Evolutionary conservation across 176 grass and related monocot species (phyloP).

Genomic region (Pharus latifolius): DNA sequence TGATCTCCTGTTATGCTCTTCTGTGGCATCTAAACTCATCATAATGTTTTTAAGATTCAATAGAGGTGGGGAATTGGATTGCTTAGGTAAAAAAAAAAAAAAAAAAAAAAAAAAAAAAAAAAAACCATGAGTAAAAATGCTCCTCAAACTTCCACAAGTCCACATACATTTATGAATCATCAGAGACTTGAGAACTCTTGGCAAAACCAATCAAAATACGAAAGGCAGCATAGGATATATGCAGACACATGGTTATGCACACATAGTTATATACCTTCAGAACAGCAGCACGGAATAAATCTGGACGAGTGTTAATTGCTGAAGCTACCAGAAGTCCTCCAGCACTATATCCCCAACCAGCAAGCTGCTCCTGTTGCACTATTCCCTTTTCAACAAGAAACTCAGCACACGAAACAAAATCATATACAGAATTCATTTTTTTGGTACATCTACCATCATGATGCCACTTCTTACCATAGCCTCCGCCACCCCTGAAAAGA

Average conservation of each 20-base stretch:
- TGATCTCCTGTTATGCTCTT: neutral
- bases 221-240: neutral
- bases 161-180: neutral
- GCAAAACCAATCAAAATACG: too few relatives aligned
- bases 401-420: slow-evolving; percentile 90
- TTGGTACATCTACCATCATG: slow-evolving; percentile 50
- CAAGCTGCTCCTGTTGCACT: slow-evolving; percentile 72
- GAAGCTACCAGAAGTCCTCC: slow-evolving; percentile 90
- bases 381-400: slow-evolving; percentile 89
- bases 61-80: neutral
- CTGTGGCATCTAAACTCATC: neutral
- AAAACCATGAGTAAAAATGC: neutral
- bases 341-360: slow-evolving; percentile 90
- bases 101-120: too few relatives aligned
- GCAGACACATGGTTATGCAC: neutral
- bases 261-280: slow-evolving; percentile 56
- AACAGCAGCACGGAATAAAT: slow-evolving; percentile 76
- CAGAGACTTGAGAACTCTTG: neutral
- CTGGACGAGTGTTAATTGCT: slow-evolving; percentile 71
- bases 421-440: slow-evolving; percentile 76
- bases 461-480: slow-evolving; percentile 90
- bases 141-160: neutral
- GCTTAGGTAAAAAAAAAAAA: too few relatives aligned
- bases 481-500: slow-evolving; percentile 68
- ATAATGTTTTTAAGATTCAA: neutral